Evolutionary conservation across 768 basidiomycete genomes (phyloP), one percentile per base, ranked within the genome.

Genomic region (Clathrus columnatus): DNA sequence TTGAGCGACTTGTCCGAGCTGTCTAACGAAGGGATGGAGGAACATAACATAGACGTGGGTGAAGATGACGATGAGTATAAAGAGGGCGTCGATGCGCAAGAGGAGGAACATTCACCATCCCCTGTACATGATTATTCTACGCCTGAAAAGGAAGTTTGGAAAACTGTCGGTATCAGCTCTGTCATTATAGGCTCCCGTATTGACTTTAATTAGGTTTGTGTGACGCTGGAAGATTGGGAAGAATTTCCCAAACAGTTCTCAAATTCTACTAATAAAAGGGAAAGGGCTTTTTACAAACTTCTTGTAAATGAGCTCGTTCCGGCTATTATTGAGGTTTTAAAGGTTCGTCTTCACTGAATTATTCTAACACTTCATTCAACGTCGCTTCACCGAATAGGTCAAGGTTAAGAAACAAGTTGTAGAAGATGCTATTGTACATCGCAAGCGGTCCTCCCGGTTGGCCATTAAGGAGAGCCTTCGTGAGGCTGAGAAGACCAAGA

Each of bases 371-470:
- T 44, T 50, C 46, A 24, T 20, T 29, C 47, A 54, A 57, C 8
- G 61, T 61, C 14, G 44, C 44, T 48, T 55, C 28, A 51, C 63
- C 88, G 86, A 82, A 86, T 69, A 69, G 54, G 54, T 74, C 27
- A 79, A 84, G 63, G 76, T 73, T 30, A 81, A 82, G 64, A 74
- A 76, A 21, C 79, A 75, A 14, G 57, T 47, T 20, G 48, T 87
- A 50, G 85, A 89, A 59, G 85, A 87, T 60, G 87, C 88, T 1
- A 70, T 93, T 11, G 78, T 81, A 23, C 87, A 89, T 57, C 83
- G 93, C 57, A 96, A 97, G 67, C 85, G 93, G 21, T 95, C 92
- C 0, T 90, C 90, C 17, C 86, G 94, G 28, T 82, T 96, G 56
- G 87, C 90, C 2, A 70, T 84, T 36, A 85, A 82, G 61, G 92